Conservation (phyloP, 306 rosid species). For the Dryas drummondii region DNA sequence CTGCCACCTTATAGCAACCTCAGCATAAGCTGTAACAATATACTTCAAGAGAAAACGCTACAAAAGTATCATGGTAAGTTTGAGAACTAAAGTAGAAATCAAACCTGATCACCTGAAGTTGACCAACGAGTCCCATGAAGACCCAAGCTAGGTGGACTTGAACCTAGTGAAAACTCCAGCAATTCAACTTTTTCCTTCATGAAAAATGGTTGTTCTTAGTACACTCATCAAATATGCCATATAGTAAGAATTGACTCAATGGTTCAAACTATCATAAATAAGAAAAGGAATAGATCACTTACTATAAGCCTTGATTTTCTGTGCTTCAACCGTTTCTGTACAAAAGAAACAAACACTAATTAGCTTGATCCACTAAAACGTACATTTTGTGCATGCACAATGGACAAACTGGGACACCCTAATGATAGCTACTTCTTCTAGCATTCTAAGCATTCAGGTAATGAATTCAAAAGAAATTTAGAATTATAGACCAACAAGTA, state of each 20-base stretch:
- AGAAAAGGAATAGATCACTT: constrained; percentile 32
- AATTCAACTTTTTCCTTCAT: constrained; percentile 83
- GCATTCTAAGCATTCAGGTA: not conserved
- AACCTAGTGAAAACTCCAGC: constrained; percentile 77
- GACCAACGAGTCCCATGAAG: constrained; percentile 87
- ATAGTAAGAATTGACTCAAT: constrained; percentile 23
- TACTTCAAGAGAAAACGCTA: not conserved
- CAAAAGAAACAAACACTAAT: constrained; percentile 22
- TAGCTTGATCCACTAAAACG: constrained; percentile 12
- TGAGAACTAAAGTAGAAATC: constrained; percentile 28
- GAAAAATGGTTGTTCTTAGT: constrained; percentile 28
- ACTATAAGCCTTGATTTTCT: constrained; percentile 75
- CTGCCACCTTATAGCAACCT: not conserved
- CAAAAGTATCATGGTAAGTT: not conserved
- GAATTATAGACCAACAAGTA: not conserved
- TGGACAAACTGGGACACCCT: not conserved
- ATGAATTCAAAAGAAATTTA: constrained; percentile 1
- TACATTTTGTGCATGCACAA: not conserved
- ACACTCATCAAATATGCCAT: constrained; percentile 13
- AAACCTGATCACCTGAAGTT: constrained; percentile 75
- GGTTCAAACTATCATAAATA: not conserved
- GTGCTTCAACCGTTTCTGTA: constrained; percentile 80
- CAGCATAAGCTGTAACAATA: not conserved
- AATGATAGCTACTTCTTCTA: not conserved
- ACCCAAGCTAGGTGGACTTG: constrained; percentile 85